Evolutionary conservation across 2,329 filamentous ascomycete genomes (phyloP).

Genomic region (Colletotrichum navitas): DNA sequence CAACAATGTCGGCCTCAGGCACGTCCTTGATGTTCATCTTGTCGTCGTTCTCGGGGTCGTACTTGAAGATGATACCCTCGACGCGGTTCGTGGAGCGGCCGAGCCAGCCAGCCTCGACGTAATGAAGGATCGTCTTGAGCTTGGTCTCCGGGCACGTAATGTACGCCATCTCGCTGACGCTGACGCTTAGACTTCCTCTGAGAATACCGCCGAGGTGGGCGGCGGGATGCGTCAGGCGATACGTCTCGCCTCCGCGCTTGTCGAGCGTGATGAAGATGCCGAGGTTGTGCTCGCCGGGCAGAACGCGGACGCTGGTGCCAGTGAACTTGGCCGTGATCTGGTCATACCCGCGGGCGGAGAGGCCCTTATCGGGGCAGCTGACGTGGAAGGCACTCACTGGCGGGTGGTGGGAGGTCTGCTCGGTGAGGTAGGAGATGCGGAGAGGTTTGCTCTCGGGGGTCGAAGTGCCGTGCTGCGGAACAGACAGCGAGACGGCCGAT

Average conservation of each 20-base stretch:
- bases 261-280: slow-evolving; percentile 94
- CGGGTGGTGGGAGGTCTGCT: slow-evolving; percentile 98
- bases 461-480: slow-evolving; percentile 61
- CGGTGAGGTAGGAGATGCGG: slow-evolving; percentile 92
- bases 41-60: slow-evolving; percentile 87
- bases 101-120: slow-evolving; percentile 95
- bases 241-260: slow-evolving; percentile 86
- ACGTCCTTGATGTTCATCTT: slow-evolving; percentile 87
- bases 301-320: slow-evolving; percentile 91
- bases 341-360: slow-evolving; percentile 91
- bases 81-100: slow-evolving; percentile 92
- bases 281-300: slow-evolving; percentile 91
- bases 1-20: slow-evolving; percentile 84
- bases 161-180: slow-evolving; percentile 89
- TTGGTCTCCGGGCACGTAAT: slow-evolving; percentile 91
- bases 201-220: slow-evolving; percentile 91
- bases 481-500: slow-evolving; percentile 64
- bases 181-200: slow-evolving; percentile 88
- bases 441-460: slow-evolving; percentile 66
- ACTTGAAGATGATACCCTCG: slow-evolving; percentile 90
- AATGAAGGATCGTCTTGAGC: slow-evolving; percentile 92
- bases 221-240: slow-evolving; percentile 94
- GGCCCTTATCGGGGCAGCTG: slow-evolving; percentile 89
- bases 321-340: slow-evolving; percentile 98
- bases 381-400: slow-evolving; percentile 97